These are phyloP conservation scores for Fusarium ambrosium DNA, from an alignment of 2,329 filamentous ascomycete genomes.

Conservation along the genomic window DNA sequence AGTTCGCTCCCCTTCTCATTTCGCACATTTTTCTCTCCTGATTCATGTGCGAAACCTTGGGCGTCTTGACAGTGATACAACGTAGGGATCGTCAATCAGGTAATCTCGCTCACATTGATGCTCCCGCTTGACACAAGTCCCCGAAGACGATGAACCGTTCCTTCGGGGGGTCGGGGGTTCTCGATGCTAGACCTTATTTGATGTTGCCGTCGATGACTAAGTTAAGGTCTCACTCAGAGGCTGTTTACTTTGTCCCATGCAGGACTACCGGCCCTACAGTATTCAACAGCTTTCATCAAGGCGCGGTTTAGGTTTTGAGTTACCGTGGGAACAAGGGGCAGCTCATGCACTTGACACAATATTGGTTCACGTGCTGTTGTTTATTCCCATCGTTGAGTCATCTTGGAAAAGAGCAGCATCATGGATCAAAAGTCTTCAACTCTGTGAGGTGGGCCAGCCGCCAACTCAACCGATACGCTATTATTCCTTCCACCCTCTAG, in stretches of 20 bases:
- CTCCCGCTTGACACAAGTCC: neutral
- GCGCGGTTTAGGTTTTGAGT: conserved; percentile 24
- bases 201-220: conserved; percentile 6
- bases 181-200: neutral
- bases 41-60: neutral
- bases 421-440: neutral
- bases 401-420: neutral
- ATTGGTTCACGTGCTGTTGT: conserved; percentile 27
- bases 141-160: neutral
- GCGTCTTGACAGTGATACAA: neutral
- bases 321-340: conserved; percentile 27
- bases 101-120: neutral
- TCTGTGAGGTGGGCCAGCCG: neutral
- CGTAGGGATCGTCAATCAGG: neutral
- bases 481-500: neutral
- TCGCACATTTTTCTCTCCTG: neutral
- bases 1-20: neutral
- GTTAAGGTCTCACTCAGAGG: neutral
- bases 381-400: conserved; percentile 1
- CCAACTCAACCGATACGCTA: conserved; percentile 1
- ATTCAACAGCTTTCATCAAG: conserved; percentile 1
- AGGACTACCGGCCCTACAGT: neutral
- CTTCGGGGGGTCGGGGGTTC: neutral
- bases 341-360: neutral
- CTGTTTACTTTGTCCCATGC: neutral